Base-by-base conservation (phyloP, 2,329 filamentous ascomycete species). In the Trichoderma koningii region DNA sequence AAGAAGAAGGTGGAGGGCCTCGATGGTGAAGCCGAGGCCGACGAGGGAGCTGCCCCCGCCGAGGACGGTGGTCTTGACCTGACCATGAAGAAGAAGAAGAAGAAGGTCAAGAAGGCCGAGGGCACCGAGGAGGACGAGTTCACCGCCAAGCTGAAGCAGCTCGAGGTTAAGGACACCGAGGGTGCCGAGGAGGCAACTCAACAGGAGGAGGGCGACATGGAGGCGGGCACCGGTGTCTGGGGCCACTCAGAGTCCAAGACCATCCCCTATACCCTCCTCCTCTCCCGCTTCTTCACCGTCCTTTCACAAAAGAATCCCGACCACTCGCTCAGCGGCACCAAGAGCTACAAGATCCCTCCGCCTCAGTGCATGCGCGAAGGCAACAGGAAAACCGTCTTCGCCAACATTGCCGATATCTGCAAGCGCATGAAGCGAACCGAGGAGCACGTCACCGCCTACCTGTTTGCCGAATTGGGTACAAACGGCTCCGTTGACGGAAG, bases 381-480 rank as follows among this genome's bases (percentile, higher is more conserved):
- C 78, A 99, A 99, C 88, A 96, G 97, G 87, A 96, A 96, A 89
- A 99, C 95, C 68, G 97, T 99, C 75, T 99, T 99, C 75, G 95
- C 94, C 83, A 99, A 99, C 83, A 95, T 99, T 76, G 88, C 92
- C 77, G 95, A 99, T 77, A 98, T 99, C 75, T 96, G 93, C 86
- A 97, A 97, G 86, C 89, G 94, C 74, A 98, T 99, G 93, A 99
- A 99, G 89, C 88, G 95, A 78, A 93, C 91, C 69, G 94, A 98
- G 76, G 95, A 99, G 81, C 95, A 97, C 82, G 91, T 99, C 70
- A 98, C 93, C 61, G 90, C 94, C 73, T 98, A 97, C 83, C 82
- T 99, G 70, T 97, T 99, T 80, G 93, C 95, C 71, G 95, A 99
- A 80, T 86, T 99, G 88, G 95, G 95, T 84, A 99, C 95, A 70